phyloP scores from a whole-genome alignment of 176 grass and related monocot species.

The Carex cristatella region DNA sequence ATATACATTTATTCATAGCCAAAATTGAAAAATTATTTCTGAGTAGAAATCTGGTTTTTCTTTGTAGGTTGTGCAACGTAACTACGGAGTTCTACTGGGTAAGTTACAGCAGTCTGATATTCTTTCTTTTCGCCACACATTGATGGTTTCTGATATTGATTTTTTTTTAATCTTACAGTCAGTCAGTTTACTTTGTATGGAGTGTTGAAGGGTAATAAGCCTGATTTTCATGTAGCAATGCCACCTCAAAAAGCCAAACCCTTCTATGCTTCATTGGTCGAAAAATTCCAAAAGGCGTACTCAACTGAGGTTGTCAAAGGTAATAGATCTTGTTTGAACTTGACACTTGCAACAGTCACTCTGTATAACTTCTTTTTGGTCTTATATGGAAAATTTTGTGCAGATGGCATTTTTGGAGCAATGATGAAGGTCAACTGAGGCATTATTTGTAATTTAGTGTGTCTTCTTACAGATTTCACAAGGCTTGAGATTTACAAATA shows the following conservation, averaged over 20 bases:
- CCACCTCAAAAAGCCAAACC: constrained; percentile 80
- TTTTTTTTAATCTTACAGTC: constrained; percentile 38
- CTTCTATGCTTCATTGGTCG: constrained; percentile 77
- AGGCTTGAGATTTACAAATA: constrained; percentile 12
- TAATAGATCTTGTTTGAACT: constrained; percentile 14
- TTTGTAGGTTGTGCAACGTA: constrained; percentile 71
- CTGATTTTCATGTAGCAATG: constrained; percentile 99
- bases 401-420: constrained; percentile 95
- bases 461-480: neutral
- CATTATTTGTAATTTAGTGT: constrained; percentile 20
- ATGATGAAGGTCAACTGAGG: constrained; percentile 84
- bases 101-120: constrained; percentile 8
- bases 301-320: constrained; percentile 61
- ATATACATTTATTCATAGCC: constrained; percentile 6
- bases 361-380: neutral
- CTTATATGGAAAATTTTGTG: constrained; percentile 19
- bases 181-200: constrained; percentile 97
- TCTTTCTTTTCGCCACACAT: neutral
- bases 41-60: neutral
- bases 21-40: neutral
- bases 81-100: constrained; percentile 71
- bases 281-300: constrained; percentile 72
- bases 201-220: constrained; percentile 90
- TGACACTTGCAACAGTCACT: neutral
- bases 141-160: constrained; percentile 2